A percentile compares a stretch with the other conserved stretches of the same genome.
Evolutionary conservation across 306 rosid species (phyloP).

Genomic region (Quercus bicolor): DNA sequence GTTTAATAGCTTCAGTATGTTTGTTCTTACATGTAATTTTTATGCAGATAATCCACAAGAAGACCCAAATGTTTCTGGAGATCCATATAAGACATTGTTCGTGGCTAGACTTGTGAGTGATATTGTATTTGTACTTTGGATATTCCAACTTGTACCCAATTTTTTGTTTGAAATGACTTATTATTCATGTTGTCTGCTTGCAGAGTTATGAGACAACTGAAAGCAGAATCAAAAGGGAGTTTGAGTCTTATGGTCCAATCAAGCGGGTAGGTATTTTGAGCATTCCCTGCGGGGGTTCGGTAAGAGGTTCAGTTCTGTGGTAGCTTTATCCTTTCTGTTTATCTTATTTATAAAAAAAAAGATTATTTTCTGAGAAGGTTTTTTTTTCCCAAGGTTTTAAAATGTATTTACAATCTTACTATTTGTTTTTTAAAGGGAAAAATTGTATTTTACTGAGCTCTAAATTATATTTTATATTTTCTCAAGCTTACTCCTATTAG

Average conservation of each 20-base stretch:
- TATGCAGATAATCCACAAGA: conserved; percentile 74
- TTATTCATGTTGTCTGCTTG: conserved; percentile 10
- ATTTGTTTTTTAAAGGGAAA: not conserved
- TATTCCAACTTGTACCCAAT: not conserved
- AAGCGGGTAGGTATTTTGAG: conserved; percentile 98
- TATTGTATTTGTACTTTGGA: conserved; percentile 1
- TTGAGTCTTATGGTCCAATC: conserved; percentile 97
- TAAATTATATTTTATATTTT: not conserved
- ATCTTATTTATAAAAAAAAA: not conserved
- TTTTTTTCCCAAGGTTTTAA: not conserved
- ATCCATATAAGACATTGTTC: conserved; percentile 93
- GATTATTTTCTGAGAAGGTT: not conserved
- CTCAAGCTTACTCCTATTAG: not conserved
- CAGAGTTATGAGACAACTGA: conserved; percentile 97
- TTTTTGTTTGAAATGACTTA: conserved; percentile 13
- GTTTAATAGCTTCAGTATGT: not conserved
- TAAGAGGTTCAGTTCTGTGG: conserved; percentile 61
- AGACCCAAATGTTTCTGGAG: conserved; percentile 82
- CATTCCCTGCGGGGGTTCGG: conserved; percentile 68
- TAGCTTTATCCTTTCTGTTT: conserved; percentile 3
- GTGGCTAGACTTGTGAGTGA: conserved; percentile 88
- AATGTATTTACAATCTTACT: not conserved
- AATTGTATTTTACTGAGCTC: not conserved
- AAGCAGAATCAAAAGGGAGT: conserved; percentile 98
- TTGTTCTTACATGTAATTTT: conserved; percentile 21